Evolutionary conservation across 768 basidiomycete species (phyloP).

Genomic region (Boletus rubroflammeus): DNA sequence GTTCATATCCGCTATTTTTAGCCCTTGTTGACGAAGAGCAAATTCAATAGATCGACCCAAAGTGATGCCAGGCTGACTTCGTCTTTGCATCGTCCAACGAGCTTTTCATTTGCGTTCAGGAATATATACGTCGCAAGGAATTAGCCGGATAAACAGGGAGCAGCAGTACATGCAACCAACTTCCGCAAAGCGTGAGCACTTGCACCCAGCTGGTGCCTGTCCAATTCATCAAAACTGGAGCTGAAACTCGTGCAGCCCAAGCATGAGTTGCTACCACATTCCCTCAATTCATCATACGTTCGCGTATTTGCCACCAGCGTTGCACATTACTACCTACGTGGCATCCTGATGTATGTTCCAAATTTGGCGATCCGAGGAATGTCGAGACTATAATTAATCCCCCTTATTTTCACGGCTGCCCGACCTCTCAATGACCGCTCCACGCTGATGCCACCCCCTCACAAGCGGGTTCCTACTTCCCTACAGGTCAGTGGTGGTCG

Average conservation of each 20-base stretch:
- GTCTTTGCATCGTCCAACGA: background rate
- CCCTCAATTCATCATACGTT: background rate
- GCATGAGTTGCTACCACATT: background rate
- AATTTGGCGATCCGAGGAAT: constrained; percentile 2
- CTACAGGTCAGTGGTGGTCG: background rate
- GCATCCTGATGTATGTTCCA: background rate
- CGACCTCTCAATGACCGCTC: background rate
- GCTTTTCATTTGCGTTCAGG: background rate
- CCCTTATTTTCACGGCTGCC: background rate
- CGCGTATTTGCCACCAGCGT: background rate
- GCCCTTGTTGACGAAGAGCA: background rate
- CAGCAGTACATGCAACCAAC: background rate
- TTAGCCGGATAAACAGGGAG: background rate
- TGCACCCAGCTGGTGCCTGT: background rate
- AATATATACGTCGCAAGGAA: background rate
- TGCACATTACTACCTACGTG: background rate
- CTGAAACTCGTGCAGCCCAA: background rate
- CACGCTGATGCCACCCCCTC: background rate
- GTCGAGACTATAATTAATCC: constrained; percentile 1
- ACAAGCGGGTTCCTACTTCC: background rate
- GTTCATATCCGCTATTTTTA: background rate
- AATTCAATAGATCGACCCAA: constrained; percentile 3
- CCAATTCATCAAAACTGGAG: background rate
- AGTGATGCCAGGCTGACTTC: background rate
- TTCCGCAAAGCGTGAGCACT: background rate